Base-by-base conservation (phyloP, 768 basidiomycete species). In the Termitomyces sp. region DNA sequence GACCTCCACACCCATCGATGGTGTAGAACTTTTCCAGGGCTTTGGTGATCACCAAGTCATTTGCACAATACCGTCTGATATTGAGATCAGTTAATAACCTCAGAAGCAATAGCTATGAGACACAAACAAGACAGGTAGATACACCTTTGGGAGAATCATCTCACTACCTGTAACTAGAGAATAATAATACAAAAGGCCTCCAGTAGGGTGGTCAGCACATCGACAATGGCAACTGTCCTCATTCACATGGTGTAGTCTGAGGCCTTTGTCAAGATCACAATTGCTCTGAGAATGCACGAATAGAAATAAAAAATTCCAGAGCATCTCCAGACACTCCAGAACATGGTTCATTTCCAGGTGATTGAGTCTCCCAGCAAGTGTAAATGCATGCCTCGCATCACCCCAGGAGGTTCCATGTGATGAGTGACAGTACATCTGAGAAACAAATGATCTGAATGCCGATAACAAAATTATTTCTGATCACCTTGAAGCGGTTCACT, bases 241-340 rank as follows among this genome's bases (percentile, higher is more conserved):
- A 51, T 61, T n/a, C n/a, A n/a, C n/a, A n/a, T 60, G n/a, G n/a
- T n/a, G 33, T 8, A 35, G 51, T 20, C 35, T 39, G 44, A 51
- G 49, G 58, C 57, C 50, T 13, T 65, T 57, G 36, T 66, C 62
- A 50, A 74, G 66, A 54, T 71, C 65, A 36, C 63, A 60, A 56
- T 68, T 61, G 39, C 59, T 65, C 2, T 56, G 35, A 3, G 73
- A 74, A 54, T 61, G 54, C 18, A 68, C 67, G 16, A 62, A 62
- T 5, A 71, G 73, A 57, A 74, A 74, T 4, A 74, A 49, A 38
- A 67, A 59, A 44, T 74, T 70, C 73, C 73, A 74, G 11, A 74
- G 58, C 1, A 50, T 40, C 54, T 72, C 68, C 46, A 74, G 42
- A 9, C 69, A 65, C 33, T 51, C 22, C 18, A 74, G 32, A 16